Conservation (phyloP, 2,329 filamentous ascomycete species). For the Venturia effusa region DNA sequence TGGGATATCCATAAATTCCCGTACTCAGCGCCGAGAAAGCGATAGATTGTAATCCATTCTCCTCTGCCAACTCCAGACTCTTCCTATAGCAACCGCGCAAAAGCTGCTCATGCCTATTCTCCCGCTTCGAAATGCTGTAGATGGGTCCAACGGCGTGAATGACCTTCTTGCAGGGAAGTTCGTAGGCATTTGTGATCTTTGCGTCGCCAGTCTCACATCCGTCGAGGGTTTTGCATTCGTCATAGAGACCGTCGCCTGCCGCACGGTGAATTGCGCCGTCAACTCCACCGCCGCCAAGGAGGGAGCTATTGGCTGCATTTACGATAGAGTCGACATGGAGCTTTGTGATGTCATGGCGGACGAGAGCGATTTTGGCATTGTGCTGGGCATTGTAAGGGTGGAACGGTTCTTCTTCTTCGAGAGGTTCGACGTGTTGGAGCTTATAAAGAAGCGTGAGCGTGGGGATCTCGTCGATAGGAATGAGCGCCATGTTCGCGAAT, state of each 20-base stretch:
- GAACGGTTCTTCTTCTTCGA: constrained; percentile 14
- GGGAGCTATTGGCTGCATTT: constrained; percentile 74
- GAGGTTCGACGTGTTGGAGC: constrained; percentile 35
- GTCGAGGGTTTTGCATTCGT: constrained; percentile 59
- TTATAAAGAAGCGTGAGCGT: constrained; percentile 57
- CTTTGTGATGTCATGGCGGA: constrained; percentile 71
- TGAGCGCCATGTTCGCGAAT: constrained; percentile 15
- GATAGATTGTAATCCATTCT: constrained; percentile 55
- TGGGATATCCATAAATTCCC: constrained; percentile 82
- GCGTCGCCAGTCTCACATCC: constrained; percentile 71
- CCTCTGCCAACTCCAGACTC: constrained; percentile 61
- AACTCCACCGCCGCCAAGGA: constrained; percentile 84
- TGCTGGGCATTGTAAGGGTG: constrained; percentile 37
- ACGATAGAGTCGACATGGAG: constrained; percentile 74
- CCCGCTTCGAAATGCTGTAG: constrained; percentile 40
- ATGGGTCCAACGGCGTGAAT: constrained; percentile 89
- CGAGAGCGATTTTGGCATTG: constrained; percentile 61
- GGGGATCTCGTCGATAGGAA: constrained; percentile 45
- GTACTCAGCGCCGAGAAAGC: constrained; percentile 83
- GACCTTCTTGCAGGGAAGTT: constrained; percentile 64
- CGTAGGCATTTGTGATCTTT: constrained; percentile 71
- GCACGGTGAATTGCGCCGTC: constrained; percentile 68
- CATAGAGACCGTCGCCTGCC: constrained; percentile 57
- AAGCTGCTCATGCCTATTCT: constrained; percentile 29
- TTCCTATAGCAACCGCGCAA: constrained; percentile 57